Evolutionary conservation across 129 eudicot species (phyloP), one percentile per base, ranked within the genome.

Genomic region (Chrysanthemum makinoi): DNA sequence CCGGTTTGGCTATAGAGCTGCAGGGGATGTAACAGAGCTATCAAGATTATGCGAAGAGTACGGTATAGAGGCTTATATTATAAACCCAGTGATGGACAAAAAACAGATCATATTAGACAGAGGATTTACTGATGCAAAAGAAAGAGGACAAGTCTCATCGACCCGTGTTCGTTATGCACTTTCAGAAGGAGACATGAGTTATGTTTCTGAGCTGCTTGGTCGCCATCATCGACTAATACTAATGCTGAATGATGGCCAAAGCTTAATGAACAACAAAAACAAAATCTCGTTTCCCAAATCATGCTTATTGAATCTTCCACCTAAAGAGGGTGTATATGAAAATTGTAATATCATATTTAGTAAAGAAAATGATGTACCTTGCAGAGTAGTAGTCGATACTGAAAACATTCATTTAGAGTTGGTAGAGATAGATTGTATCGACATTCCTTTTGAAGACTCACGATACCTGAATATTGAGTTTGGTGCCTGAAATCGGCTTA

Each of bases 151-250:
- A 73, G 99, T 94, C 19, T 90, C 99, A 44, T 94, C 99, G 62
- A 94, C 99, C 59, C 91, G 96, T 70, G 99, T 90, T 44, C 96
- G 99, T 22, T 81, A 82, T 65, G 99, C 99, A 53, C 97, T 94
- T 72, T 80, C 86, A 66, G 77, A 75, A 59, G 97, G 99, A 54
- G 94, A 94, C 59, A 90, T 94, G 91, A 81, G 65, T 56, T 94
- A 94, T 56, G 99, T 94, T 30, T 84, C 93, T 0, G 91, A 90
- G 74, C 94, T 94, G 50, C 85, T 94, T 73, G 99, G 99, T 24
- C 99, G 99, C 70, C 74, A 76, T 8, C 99, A 94, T 79, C 99
- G 97, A 26, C 81, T 90, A 10, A 75, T 87, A 10, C 66, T 94
- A 44, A 77, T 20, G 78, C 65, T 75, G 10, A 79, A 78, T 60